Base-by-base conservation (phyloP, 495 filamentous ascomycete species). In the Xylaria cubensis region DNA sequence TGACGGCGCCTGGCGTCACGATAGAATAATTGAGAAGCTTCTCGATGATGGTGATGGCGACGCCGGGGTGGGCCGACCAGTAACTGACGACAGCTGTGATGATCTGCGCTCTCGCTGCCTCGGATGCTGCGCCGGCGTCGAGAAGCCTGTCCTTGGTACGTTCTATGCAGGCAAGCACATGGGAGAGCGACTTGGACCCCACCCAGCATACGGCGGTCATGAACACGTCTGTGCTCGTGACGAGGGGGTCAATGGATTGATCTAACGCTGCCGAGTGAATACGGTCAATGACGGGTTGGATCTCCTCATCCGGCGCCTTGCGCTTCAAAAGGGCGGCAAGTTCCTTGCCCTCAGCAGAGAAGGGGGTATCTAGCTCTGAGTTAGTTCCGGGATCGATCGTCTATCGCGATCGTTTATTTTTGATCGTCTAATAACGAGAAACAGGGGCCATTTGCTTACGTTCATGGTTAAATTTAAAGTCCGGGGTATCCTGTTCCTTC, bases 11-110 rank as follows among this genome's bases (percentile, higher is more conserved):
- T 0, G 96, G 96, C 12, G 89, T 92, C 9, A 99, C 86, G 72
- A 99, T 97, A 46, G 92, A 94, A 84, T 98, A 99, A 80, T 99
- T 99, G 36, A 99, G 91, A 4, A 99, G 86, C 83, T 97, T 98
- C 85, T 99, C 96, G 68, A 98, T 87, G 75, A 99, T 95, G 75
- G 92, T 92, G 76, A 98, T 91, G 41, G 94, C 97, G 53, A 97
- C 90, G 42, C 96, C 96, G 0, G 96, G 94, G 74, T 98, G 96
- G 67, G 95, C 91, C 50, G 87, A 86, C 96, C 96, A 99, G 84
- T 97, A 98, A 17, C 90, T 88, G 85, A 98, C 91, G 39, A 98
- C 95, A 10, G 92, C 92, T 13, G 89, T 88, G 72, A 98, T 92
- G 73, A 99, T 97, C 80, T 99, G 97, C 67, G 88, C 87, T 24